These are phyloP conservation scores for Helicocarpus griseus DNA, from an alignment of 2,329 filamentous ascomycete genomes.

Conservation along the genomic window DNA sequence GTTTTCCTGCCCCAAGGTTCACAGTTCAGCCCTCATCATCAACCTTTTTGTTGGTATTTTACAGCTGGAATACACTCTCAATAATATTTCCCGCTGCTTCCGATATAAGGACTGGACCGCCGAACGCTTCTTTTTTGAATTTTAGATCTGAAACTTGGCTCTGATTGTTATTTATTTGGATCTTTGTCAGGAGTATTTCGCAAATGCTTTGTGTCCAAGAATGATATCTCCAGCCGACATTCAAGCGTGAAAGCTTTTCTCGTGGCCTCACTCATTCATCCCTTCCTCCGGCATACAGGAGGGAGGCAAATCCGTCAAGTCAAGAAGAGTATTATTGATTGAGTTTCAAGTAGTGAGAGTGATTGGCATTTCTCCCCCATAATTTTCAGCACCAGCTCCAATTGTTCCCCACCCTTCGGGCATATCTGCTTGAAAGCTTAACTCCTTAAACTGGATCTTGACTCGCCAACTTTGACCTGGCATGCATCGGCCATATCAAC, in stretches of 20 bases:
- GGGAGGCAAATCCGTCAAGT: too few relatives aligned
- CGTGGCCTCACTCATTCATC: too few relatives aligned
- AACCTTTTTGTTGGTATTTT: too few relatives aligned
- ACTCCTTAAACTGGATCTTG: not conserved
- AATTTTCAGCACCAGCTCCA: not conserved
- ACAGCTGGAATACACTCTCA: not conserved
- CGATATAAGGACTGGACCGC: not conserved
- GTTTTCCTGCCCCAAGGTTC: not conserved
- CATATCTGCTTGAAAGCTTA: not conserved
- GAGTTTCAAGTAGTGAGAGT: not conserved
- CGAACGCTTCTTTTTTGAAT: not conserved
- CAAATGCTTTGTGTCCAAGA: too few relatives aligned
- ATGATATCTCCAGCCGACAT: too few relatives aligned
- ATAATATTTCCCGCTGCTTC: not conserved
- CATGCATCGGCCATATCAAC: too few relatives aligned
- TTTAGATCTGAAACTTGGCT: too few relatives aligned
- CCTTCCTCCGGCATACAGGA: too few relatives aligned
- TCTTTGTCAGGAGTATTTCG: not conserved
- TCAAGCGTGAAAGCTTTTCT: too few relatives aligned
- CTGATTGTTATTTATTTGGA: not conserved
- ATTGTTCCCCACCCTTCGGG: not conserved
- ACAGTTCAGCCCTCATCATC: too few relatives aligned
- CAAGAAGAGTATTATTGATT: too few relatives aligned
- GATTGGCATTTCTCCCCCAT: not conserved
- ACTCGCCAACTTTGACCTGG: too few relatives aligned